Percentiles rank a stretch among this genome's conserved stretches.
phyloP scores from a whole-genome alignment of 2,329 filamentous ascomycete genomes.

The Colletotrichum cereale region DNA sequence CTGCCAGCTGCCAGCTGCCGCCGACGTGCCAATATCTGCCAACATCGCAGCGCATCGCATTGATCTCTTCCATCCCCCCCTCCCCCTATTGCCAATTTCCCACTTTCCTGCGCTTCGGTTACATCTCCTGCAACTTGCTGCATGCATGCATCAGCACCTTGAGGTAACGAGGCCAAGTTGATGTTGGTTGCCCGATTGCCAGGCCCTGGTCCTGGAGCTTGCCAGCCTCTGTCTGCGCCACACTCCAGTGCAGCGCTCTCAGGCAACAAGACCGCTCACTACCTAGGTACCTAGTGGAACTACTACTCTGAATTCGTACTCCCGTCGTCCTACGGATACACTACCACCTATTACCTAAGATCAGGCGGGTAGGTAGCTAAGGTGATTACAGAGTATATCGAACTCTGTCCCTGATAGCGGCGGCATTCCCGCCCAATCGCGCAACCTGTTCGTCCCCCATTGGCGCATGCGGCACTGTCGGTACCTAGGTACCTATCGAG shows the following conservation, averaged over 20 bases:
- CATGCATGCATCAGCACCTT: neutral
- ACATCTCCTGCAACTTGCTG: neutral
- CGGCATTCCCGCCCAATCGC: slow-evolving; percentile 25
- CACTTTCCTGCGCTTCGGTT: neutral
- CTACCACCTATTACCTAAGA: too few species aligned
- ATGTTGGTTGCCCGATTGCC: neutral
- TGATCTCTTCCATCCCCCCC: too few species aligned
- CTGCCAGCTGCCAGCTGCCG: neutral
- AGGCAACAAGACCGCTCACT: too few species aligned
- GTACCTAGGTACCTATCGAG: too few species aligned
- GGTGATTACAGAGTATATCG: neutral
- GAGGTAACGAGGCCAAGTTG: neutral
- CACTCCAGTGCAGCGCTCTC: neutral
- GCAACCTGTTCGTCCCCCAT: neutral
- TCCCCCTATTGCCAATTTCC: neutral
- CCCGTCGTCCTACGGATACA: slow-evolving; percentile 3
- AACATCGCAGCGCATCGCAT: neutral
- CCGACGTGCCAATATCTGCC: neutral
- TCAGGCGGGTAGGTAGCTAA: too few species aligned
- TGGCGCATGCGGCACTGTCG: neutral
- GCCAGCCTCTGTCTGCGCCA: slow-evolving; percentile 27
- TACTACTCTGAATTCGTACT: too few species aligned
- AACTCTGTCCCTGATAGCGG: slow-evolving; percentile 9
- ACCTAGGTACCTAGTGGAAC: too few species aligned
- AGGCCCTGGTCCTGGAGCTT: slow-evolving; percentile 13